A percentile compares a stretch with the other conserved stretches of the same genome.
Conservation (phyloP, 305 asterid species). For the Solanum chacoense region DNA sequence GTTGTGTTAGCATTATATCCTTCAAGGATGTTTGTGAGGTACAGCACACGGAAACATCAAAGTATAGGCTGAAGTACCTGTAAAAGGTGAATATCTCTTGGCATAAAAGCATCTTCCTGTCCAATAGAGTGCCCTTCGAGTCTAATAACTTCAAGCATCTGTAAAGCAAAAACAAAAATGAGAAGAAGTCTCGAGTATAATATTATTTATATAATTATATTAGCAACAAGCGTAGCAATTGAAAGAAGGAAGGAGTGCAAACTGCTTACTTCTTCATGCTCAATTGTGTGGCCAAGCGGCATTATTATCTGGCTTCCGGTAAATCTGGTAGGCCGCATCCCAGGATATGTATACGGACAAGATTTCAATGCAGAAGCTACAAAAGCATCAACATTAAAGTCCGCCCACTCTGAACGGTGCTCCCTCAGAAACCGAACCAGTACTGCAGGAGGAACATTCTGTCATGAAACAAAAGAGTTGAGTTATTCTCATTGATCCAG, state of each 20-base stretch:
- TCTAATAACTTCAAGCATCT: constrained; percentile 91
- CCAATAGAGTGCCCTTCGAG: constrained; percentile 69
- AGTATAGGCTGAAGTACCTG: constrained; percentile 34
- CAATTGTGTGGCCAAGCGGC: constrained; percentile 87
- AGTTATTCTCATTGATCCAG: not conserved
- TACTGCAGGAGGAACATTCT: constrained; percentile 87
- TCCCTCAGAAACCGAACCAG: constrained; percentile 80
- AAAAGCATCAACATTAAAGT: constrained; percentile 78
- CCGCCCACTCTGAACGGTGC: constrained; percentile 98
- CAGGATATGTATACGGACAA: constrained; percentile 55
- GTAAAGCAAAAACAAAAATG: constrained; percentile 1
- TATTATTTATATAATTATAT: not conserved
- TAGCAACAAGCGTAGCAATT: not conserved
- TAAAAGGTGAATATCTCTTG: constrained; percentile 77
- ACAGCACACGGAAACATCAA: not conserved
- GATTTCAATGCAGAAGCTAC: constrained; percentile 65
- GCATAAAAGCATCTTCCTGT: constrained; percentile 69
- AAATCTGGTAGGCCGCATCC: constrained; percentile 79
- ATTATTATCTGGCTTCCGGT: constrained; percentile 88
- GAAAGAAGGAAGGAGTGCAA: not conserved
- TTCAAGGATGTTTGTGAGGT: not conserved
- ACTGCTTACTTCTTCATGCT: constrained; percentile 72
- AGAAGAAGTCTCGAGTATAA: not conserved
- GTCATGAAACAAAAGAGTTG: constrained; percentile 5
- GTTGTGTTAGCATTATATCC: not conserved